These are phyloP conservation scores for Candida glaebosa DNA, from an alignment of 805 yeast species.

Conservation along the genomic window DNA sequence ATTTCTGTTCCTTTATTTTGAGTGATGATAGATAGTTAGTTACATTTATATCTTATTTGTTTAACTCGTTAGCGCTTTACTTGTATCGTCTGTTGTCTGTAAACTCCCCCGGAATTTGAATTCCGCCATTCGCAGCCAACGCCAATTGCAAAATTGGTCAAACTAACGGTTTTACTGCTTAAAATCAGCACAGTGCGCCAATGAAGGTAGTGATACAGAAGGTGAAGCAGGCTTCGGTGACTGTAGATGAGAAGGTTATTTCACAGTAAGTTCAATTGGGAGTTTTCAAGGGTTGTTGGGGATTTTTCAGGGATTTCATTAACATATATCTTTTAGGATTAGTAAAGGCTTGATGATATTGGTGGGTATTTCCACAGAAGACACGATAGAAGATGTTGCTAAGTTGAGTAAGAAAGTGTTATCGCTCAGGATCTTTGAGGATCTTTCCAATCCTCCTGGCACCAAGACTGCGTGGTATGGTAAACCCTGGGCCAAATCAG, in stretches of 20 bases:
- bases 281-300: neutral
- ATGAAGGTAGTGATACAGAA: slow-evolving; percentile 89
- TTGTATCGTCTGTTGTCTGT: neutral
- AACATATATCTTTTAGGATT: slow-evolving; percentile 33
- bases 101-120: neutral
- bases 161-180: no score
- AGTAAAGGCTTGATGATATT: slow-evolving; percentile 72
- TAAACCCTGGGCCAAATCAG: slow-evolving; percentile 69
- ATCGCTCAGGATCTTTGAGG: slow-evolving; percentile 71
- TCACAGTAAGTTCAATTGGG: slow-evolving; percentile 46
- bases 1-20: slow-evolving; percentile 47
- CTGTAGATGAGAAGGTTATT: slow-evolving; percentile 67
- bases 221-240: slow-evolving; percentile 85
- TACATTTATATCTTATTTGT: neutral
- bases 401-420: slow-evolving; percentile 66
- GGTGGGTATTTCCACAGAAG: slow-evolving; percentile 80
- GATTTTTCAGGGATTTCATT: neutral
- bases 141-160: no score
- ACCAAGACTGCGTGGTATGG: slow-evolving; percentile 46
- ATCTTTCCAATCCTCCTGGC: slow-evolving; percentile 42
- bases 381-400: slow-evolving; percentile 69
- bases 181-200: neutral
- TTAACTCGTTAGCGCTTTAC: neutral
- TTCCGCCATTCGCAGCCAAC: neutral
- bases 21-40: slow-evolving; percentile 18